Evolutionary conservation across 2,329 filamentous ascomycete genomes (phyloP).

Genomic region (Calonectria crousiana): DNA sequence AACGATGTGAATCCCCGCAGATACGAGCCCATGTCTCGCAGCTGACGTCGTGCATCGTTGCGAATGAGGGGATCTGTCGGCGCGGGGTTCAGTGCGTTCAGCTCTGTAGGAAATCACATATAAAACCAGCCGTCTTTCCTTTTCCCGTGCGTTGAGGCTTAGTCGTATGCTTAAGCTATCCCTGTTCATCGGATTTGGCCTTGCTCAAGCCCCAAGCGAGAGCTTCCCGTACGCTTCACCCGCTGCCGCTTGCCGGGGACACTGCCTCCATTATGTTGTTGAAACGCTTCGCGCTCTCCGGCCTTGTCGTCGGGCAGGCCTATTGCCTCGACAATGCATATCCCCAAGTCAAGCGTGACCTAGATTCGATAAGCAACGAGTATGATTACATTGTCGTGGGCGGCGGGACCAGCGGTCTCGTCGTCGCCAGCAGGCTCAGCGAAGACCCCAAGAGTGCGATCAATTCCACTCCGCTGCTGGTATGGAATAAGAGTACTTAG

Average conservation of each 20-base stretch:
- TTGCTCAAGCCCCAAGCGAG: not conserved
- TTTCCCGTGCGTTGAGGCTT: not conserved
- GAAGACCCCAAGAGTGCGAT: not conserved
- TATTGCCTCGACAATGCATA: not conserved
- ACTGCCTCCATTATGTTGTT: not conserved
- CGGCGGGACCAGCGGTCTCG: not conserved
- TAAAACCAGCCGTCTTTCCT: not conserved
- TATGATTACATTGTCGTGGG: conserved; percentile 1
- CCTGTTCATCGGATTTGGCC: not conserved
- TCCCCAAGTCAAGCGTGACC: not conserved
- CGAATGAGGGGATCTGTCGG: not conserved
- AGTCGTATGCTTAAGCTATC: not conserved
- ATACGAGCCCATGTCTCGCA: not conserved
- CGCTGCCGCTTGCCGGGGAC: not conserved
- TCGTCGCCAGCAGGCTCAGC: not conserved
- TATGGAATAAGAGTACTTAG: not conserved
- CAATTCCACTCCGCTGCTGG: not conserved
- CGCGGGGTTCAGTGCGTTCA: not conserved
- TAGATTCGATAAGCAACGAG: not conserved
- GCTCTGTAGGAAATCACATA: not conserved
- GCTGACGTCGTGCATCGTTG: not conserved
- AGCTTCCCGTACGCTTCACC: not conserved
- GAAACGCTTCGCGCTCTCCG: not conserved
- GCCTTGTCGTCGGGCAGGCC: not conserved
- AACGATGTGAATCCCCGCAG: not conserved